These are phyloP conservation scores for Tuber brumale DNA, from an alignment of 495 filamentous ascomycete species.

Conservation along the genomic window DNA sequence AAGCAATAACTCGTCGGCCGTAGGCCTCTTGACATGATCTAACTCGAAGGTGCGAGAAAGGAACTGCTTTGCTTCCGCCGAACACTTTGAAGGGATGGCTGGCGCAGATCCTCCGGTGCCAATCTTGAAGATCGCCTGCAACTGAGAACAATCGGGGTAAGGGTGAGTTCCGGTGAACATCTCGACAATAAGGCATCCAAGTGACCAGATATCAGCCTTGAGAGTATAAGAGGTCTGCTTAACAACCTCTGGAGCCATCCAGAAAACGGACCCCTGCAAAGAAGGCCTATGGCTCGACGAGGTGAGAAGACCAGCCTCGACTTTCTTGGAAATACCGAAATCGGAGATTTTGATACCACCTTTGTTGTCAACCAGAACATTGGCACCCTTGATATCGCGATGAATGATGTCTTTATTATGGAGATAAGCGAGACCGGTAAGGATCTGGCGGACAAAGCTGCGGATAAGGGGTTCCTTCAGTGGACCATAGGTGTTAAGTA, in stretches of 20 bases:
- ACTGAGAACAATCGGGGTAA: conserved; percentile 92
- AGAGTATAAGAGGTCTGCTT: conserved; percentile 95
- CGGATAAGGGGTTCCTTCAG: conserved; percentile 88
- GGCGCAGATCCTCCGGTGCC: conserved; percentile 79
- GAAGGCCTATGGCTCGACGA: conserved; percentile 67
- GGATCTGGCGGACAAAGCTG: conserved; percentile 94
- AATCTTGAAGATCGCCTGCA: conserved; percentile 98
- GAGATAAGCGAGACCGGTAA: conserved; percentile 88
- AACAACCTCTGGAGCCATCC: conserved; percentile 99
- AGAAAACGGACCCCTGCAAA: conserved; percentile 94
- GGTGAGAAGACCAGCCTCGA: conserved; percentile 56
- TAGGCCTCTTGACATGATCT: conserved; percentile 84
- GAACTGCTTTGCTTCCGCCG: conserved; percentile 78
- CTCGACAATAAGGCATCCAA: conserved; percentile 94
- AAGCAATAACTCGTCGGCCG: conserved; percentile 78
- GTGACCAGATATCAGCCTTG: conserved; percentile 99
- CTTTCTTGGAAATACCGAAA: conserved; percentile 97
- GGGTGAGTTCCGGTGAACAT: conserved; percentile 98
- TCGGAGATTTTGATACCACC: conserved; percentile 99
- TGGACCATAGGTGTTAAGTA: conserved; percentile 96
- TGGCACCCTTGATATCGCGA: conserved; percentile 97
- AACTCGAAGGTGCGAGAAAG: conserved; percentile 86
- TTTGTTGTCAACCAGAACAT: conserved; percentile 98
- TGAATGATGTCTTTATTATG: conserved; percentile 96
- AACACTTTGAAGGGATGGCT: conserved; percentile 80